Conservation (phyloP, 441 rosid species). For the Pelargonium cotyledonis region DNA sequence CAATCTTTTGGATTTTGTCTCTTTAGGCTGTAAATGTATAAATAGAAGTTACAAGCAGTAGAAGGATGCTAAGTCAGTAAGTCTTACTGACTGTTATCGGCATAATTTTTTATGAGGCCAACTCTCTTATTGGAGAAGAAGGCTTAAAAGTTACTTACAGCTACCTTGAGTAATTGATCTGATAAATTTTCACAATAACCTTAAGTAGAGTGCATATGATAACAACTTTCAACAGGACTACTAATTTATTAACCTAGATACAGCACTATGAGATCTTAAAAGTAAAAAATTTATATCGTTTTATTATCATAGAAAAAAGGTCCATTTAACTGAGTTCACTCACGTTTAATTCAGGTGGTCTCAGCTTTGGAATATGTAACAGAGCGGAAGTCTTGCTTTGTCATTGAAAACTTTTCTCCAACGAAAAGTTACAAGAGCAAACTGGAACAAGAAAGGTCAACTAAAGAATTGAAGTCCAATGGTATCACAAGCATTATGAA, state of each 20-base stretch:
- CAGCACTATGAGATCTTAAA: neutral
- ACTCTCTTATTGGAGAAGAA: too few species aligned
- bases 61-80: neutral
- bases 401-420: constrained; percentile 19
- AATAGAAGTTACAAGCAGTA: neutral
- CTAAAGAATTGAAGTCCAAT: neutral
- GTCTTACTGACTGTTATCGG: too few species aligned
- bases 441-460: constrained; percentile 13
- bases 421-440: constrained; percentile 11
- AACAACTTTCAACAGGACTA: too few species aligned
- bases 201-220: too few species aligned
- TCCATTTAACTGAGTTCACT: neutral
- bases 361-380: constrained; percentile 30
- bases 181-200: too few species aligned
- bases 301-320: neutral
- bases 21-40: neutral
- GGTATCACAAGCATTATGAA: constrained; percentile 5
- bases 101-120: too few species aligned
- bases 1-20: neutral
- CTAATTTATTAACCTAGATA: too few species aligned
- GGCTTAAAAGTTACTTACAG: too few species aligned
- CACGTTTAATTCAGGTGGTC: constrained; percentile 22
- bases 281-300: neutral
- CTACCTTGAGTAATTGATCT: too few species aligned
- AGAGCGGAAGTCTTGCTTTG: constrained; percentile 16